These are phyloP conservation scores for Aphanomyces stellatus DNA, from an alignment of 352 stramenopile species.

Conservation along the genomic window DNA sequence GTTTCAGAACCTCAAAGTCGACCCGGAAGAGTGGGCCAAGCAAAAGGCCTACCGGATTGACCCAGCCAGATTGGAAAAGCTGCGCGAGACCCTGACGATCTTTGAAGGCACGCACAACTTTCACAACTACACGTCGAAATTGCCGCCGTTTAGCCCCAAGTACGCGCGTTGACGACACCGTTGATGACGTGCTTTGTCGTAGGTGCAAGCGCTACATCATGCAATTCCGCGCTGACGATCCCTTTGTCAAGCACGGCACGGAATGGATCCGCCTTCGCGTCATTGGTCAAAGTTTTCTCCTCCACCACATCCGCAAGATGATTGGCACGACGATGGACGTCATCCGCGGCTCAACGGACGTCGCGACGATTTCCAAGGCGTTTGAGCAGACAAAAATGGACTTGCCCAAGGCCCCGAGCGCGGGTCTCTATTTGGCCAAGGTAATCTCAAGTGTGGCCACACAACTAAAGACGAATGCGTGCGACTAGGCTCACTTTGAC, in stretches of 20 bases:
- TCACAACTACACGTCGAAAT: slow-evolving; percentile 96
- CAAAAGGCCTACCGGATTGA: slow-evolving; percentile 70
- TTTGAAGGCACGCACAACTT: slow-evolving; percentile 90
- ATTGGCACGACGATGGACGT: slow-evolving; percentile 79
- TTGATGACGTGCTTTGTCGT: not conserved
- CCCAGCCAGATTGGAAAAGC: slow-evolving; percentile 33
- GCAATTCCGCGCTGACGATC: slow-evolving; percentile 71
- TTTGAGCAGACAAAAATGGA: slow-evolving; percentile 79
- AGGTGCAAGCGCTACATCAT: slow-evolving; percentile 90
- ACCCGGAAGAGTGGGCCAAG: slow-evolving; percentile 43
- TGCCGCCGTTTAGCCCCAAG: slow-evolving; percentile 60
- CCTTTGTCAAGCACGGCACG: slow-evolving; percentile 81
- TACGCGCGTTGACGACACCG: not conserved
- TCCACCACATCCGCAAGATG: slow-evolving; percentile 99
- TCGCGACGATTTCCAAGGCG: slow-evolving; percentile 43
- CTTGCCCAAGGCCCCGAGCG: slow-evolving; percentile 74
- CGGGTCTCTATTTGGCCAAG: slow-evolving; percentile 71
- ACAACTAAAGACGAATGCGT: too few species aligned
- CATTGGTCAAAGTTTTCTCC: slow-evolving; percentile 93
- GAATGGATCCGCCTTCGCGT: slow-evolving; percentile 95
- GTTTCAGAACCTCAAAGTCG: slow-evolving; percentile 35
- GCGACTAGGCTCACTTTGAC: slow-evolving; percentile 67
- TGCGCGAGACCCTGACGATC: slow-evolving; percentile 48
- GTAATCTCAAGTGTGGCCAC: not conserved
- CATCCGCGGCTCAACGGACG: slow-evolving; percentile 43